Conservation (phyloP, 169 alveolate species). For the Plasmodium blacklocki region DNA sequence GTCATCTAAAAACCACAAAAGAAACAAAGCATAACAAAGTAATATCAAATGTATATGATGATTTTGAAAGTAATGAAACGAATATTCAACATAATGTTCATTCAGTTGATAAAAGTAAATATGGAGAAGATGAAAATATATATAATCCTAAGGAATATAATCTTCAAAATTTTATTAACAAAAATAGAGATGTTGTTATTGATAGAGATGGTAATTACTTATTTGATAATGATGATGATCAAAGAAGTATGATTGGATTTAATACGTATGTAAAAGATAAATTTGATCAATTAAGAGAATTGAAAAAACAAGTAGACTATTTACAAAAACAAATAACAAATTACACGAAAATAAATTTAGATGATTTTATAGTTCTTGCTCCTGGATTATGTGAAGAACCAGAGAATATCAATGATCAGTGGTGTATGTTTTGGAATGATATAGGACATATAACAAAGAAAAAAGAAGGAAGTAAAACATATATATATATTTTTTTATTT, state of each 20-base stretch:
- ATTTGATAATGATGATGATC: conserved; percentile 71
- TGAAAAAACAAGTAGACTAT: conserved; percentile 52
- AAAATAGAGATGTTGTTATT: conserved; percentile 70
- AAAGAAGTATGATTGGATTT: conserved; percentile 48
- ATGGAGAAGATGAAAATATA: conserved; percentile 14
- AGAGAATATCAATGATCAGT: conserved; percentile 74
- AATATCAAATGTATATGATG: neutral
- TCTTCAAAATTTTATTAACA: conserved; percentile 59
- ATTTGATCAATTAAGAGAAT: conserved; percentile 50
- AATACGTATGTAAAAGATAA: conserved; percentile 56
- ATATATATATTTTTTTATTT: conserved; percentile 70
- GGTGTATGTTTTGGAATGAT: conserved; percentile 79
- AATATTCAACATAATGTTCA: conserved; percentile 20
- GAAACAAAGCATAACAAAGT: no score
- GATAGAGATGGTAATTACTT: conserved; percentile 16
- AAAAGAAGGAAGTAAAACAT: conserved; percentile 74
- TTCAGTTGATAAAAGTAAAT: conserved; percentile 15
- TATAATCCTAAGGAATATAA: conserved; percentile 62
- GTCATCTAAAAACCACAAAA: no score
- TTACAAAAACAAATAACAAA: conserved; percentile 44
- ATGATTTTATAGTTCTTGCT: conserved; percentile 59
- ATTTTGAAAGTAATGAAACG: neutral
- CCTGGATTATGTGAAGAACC: conserved; percentile 78
- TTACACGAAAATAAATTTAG: conserved; percentile 48
- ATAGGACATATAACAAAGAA: conserved; percentile 76